These are phyloP conservation scores for Erysimum cheiri DNA, from an alignment of 441 rosid genomes.

Conservation along the genomic window DNA sequence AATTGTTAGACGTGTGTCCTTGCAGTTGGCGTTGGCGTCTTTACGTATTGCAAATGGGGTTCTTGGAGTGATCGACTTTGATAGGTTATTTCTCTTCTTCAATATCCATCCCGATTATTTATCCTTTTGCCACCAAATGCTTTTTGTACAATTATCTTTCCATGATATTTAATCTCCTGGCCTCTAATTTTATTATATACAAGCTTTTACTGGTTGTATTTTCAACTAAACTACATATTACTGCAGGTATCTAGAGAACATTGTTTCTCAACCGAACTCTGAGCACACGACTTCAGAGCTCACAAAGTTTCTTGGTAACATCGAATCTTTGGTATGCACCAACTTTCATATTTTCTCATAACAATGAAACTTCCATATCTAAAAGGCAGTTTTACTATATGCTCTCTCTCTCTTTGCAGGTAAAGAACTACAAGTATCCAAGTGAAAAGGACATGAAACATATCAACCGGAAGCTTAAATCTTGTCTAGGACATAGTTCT, in stretches of 20 bases:
- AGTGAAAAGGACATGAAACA: conserved; percentile 96
- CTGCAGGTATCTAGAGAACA: conserved; percentile 66
- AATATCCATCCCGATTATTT: neutral
- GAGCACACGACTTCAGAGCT: conserved; percentile 60
- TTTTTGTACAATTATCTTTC: conserved; percentile 8
- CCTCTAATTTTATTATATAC: conserved; percentile 4
- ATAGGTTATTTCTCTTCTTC: conserved; percentile 54
- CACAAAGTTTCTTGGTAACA: conserved; percentile 54
- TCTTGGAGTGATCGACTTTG: conserved; percentile 65
- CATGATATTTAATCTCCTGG: neutral
- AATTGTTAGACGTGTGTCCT: conserved; percentile 29
- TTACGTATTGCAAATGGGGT: conserved; percentile 67
- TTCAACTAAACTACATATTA: conserved; percentile 13
- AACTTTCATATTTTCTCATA: conserved; percentile 2
- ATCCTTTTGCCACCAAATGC: conserved; percentile 11
- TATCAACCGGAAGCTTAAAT: conserved; percentile 86
- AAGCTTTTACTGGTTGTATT: conserved; percentile 13
- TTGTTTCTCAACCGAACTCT: conserved; percentile 63
- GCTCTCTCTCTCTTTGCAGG: conserved; percentile 46
- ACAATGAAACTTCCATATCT: conserved; percentile 16
- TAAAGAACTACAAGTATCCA: conserved; percentile 68
- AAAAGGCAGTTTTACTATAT: conserved; percentile 4
- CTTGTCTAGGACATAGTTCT: conserved; percentile 88
- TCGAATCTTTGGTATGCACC: conserved; percentile 65
- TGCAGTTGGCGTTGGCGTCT: conserved; percentile 91